phyloP scores from a whole-genome alignment of 2,329 filamentous ascomycete species.

The Amylocarpus encephaloides region DNA sequence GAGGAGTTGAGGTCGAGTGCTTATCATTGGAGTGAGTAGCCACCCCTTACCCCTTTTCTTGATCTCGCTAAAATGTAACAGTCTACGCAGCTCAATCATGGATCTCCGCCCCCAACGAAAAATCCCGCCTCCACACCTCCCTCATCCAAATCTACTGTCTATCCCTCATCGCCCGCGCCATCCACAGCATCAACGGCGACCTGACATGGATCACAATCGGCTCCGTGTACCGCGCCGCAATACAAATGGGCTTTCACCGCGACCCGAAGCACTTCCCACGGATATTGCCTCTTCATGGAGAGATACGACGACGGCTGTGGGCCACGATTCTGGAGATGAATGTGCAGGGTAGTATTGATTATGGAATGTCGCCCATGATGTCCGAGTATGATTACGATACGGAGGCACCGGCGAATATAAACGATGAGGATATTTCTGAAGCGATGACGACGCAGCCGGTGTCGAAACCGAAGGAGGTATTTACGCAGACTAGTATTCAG shows the following conservation, averaged over 20 bases:
- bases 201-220: constrained; percentile 48
- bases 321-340: constrained; percentile 49
- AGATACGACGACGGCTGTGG: constrained; percentile 52
- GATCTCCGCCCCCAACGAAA: constrained; percentile 34
- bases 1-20: constrained; percentile 5
- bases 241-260: constrained; percentile 53
- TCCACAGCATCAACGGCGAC: constrained; percentile 43
- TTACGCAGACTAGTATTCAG: constrained; percentile 46
- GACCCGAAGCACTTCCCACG: constrained; percentile 45
- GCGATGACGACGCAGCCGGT: constrained; percentile 18
- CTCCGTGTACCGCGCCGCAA: constrained; percentile 44
- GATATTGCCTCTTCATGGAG: constrained; percentile 42
- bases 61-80: too few relatives aligned
- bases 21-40: constrained; percentile 13
- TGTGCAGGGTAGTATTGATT: constrained; percentile 45
- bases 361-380: constrained; percentile 45
- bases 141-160: constrained; percentile 48
- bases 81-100: constrained; percentile 22
- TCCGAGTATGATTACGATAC: constrained; percentile 44
- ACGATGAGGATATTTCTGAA: constrained; percentile 46
- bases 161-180: constrained; percentile 43
- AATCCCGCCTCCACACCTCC: constrained; percentile 42
- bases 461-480: constrained; percentile 25
- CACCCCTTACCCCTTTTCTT: too few relatives aligned
- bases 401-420: constrained; percentile 42